Base-by-base conservation (phyloP, 768 basidiomycete species). In the Strobilomyces echinocephalus region DNA sequence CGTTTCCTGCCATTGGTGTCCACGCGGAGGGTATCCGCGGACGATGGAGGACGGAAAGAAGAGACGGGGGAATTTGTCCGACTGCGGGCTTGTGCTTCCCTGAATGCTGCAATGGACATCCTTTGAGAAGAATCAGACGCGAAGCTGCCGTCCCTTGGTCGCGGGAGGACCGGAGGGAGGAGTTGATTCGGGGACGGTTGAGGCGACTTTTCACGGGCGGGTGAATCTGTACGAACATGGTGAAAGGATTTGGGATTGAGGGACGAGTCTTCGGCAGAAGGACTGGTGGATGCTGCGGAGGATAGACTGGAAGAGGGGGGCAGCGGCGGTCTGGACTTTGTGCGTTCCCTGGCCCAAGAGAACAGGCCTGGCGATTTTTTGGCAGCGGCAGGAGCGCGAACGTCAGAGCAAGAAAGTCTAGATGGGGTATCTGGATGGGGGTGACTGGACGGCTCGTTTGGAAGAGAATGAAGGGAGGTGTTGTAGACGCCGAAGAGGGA, bases 61-160 rank as follows among this genome's bases (percentile, higher is more conserved):
- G 83, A 79, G 0, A 69, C 75, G 10, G 87, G 86, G 0, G 85
- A 87, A 49, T 78, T 80, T 12, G 84, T 76, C 26, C 75, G 68
- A 58, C 83, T 76, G 39, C 87, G 73, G 5, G 87, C 84, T 52
- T 88, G 85, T 18, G 80, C 86, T 72, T 90, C 88, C 50, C 85
- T 80, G 64, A 91, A 91, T 3, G 88, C 88, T 3, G 87, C 88
- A 31, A 91, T 84, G 8, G 86, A 86, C 24, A 91, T 90, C 49
- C 87, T 79, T 57, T 88, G 87, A 2, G 83, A 83, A 6, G 81
- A 74, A 38, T 87, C 84, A 4, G 85, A 85, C 16, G 79, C 77
- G 55, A 75, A 60, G 66, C 85, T 85, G 41, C 74, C 72, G 20
- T 76, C 80, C 59, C 87, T 78, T 15, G 82, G 79, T 2, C 84